phyloP scores from a whole-genome alignment of 805 yeast species.

The Priceomyces medius region DNA sequence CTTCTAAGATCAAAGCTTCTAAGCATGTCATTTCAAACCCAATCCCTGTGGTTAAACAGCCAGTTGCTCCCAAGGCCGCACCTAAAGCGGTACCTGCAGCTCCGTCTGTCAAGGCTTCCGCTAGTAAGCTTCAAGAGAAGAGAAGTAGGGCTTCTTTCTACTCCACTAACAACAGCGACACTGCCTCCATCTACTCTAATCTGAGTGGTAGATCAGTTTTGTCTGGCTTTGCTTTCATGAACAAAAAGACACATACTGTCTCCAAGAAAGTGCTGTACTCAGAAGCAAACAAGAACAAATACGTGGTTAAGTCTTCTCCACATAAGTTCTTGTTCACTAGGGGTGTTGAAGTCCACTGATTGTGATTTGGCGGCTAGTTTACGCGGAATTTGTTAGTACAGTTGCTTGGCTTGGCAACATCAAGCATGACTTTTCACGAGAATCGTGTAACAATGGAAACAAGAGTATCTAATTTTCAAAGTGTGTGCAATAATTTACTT shows the following conservation, averaged over 20 bases:
- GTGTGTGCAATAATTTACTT: too few species aligned
- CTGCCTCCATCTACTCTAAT: constrained; percentile 17
- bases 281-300: constrained; percentile 18
- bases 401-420: too few species aligned
- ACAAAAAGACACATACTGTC: constrained; percentile 6
- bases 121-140: neutral
- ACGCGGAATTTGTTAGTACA: too few species aligned
- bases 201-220: constrained; percentile 16
- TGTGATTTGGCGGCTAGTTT: neutral
- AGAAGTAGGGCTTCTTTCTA: neutral
- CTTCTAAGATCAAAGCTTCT: neutral
- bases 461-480: too few species aligned
- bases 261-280: neutral
- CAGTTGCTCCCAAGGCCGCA: neutral
- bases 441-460: too few species aligned
- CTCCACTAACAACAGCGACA: constrained; percentile 8
- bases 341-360: neutral
- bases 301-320: constrained; percentile 23
- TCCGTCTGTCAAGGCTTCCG: neutral
- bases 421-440: too few species aligned
- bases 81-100: neutral
- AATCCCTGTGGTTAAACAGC: neutral
- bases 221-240: constrained; percentile 27
- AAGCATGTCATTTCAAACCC: neutral
- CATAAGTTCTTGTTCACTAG: constrained; percentile 11